A percentile compares a stretch with the other conserved stretches of the same genome.
Evolutionary conservation across 208 protist species (phyloP).

Genomic region (Leishmania amazonensis): DNA sequence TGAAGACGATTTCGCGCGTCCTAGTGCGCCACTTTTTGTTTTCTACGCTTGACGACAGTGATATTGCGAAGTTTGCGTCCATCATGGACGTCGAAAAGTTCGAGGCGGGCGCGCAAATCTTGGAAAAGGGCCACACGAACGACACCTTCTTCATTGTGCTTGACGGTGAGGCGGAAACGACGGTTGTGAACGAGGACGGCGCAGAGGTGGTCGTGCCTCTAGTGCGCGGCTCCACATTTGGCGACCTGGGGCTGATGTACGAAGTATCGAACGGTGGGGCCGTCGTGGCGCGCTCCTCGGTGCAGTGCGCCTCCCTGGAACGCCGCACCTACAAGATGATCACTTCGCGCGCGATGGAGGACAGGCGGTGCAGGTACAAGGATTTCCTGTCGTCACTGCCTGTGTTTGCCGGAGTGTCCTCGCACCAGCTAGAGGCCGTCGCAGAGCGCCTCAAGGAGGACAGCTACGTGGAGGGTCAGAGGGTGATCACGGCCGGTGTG

Average conservation of each 20-base stretch:
- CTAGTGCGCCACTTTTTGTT: conserved; percentile 78
- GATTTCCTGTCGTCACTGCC: conserved; percentile 53
- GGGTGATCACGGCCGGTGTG: conserved; percentile 56
- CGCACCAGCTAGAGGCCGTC: conserved; percentile 42
- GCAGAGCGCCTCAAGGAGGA: conserved; percentile 66
- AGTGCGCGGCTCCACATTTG: conserved; percentile 44
- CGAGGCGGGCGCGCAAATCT: conserved; percentile 29
- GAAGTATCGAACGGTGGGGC: conserved; percentile 33
- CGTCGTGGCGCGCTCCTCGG: conserved; percentile 32
- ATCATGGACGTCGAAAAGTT: conserved; percentile 64
- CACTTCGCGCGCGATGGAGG: conserved; percentile 52
- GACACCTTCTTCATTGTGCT: conserved; percentile 75
- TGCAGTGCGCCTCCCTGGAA: conserved; percentile 65
- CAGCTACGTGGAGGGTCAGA: conserved; percentile 50
- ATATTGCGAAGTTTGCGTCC: conserved; percentile 52
- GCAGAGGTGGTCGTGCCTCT: conserved; percentile 27
- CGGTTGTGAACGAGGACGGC: conserved; percentile 21
- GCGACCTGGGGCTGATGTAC: conserved; percentile 70
- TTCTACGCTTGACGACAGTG: conserved; percentile 68
- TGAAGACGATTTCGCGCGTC: conserved; percentile 52
- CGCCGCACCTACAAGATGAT: conserved; percentile 77
- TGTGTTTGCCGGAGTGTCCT: conserved; percentile 36
- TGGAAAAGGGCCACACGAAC: conserved; percentile 40
- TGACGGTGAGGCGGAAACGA: conserved; percentile 50
- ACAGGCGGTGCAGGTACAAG: conserved; percentile 55